Evolutionary conservation across 2,329 filamentous ascomycete species (phyloP).

Genomic region (Aspergillus amoenus): DNA sequence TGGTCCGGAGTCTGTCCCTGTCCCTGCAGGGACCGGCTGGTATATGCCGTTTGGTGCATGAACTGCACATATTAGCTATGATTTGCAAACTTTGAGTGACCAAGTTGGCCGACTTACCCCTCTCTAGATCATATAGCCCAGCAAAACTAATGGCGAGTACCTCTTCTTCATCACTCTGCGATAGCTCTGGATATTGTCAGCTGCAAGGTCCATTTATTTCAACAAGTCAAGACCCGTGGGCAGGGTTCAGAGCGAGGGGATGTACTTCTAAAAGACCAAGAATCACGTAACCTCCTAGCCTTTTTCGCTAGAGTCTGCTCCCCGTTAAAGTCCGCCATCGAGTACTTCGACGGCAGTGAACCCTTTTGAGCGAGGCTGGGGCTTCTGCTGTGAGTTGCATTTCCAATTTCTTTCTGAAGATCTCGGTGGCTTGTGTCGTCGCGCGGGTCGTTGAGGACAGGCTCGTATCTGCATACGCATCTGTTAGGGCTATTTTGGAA

Average conservation of each 20-base stretch:
- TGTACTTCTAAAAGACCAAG: conserved; percentile 29
- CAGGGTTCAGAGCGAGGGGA: background rate
- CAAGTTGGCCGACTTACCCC: conserved; percentile 15
- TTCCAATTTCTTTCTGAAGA: conserved; percentile 16
- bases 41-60: conserved; percentile 28
- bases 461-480: conserved; percentile 18
- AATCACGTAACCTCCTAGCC: conserved; percentile 26
- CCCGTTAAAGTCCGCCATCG: conserved; percentile 2
- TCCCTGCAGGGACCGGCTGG: conserved; percentile 14
- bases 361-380: conserved; percentile 21
- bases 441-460: conserved; percentile 22
- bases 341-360: conserved; percentile 16
- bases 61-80: conserved; percentile 18
- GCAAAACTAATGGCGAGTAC: conserved; percentile 31
- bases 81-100: background rate
- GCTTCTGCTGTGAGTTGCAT: conserved; percentile 17
- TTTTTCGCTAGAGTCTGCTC: conserved; percentile 24
- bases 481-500: background rate
- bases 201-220: background rate
- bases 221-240: too few relatives aligned
- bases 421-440: conserved; percentile 21
- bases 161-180: conserved; percentile 31
- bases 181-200: conserved; percentile 20
- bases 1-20: conserved; percentile 2
- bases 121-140: conserved; percentile 29